phyloP scores from a whole-genome alignment of 129 eudicot genomes.

The Silybum marianum region DNA sequence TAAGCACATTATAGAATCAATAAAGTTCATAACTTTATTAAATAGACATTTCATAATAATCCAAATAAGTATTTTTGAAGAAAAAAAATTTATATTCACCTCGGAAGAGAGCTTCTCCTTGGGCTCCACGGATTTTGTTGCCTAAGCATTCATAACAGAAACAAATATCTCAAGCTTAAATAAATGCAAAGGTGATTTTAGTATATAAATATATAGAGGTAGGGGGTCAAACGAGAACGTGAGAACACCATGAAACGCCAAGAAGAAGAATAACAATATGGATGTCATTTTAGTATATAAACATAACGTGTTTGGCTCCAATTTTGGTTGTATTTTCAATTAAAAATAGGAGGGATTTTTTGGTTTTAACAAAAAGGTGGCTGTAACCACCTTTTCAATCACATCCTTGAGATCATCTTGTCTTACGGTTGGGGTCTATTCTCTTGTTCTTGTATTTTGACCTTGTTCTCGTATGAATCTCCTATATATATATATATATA shows the following conservation, averaged over 20 bases:
- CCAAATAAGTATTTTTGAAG: neutral
- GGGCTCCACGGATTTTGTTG: slow-evolving; percentile 52
- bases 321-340: neutral
- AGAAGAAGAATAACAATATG: neutral
- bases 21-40: neutral
- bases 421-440: neutral
- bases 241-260: neutral
- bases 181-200: neutral
- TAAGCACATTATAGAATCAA: neutral
- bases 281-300: neutral
- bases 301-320: neutral
- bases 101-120: slow-evolving; percentile 55
- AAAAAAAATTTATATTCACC: slow-evolving; percentile 41
- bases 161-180: neutral
- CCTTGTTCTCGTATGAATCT: neutral
- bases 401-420: neutral
- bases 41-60: slow-evolving; percentile 3
- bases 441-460: neutral
- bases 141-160: slow-evolving; percentile 41
- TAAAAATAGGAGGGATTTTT: neutral
- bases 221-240: neutral
- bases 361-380: neutral
- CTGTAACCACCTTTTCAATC: neutral
- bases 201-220: neutral
- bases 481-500: neutral